Conservation (phyloP, 306 rosid species). For the Oxytropis ochrocephala region DNA sequence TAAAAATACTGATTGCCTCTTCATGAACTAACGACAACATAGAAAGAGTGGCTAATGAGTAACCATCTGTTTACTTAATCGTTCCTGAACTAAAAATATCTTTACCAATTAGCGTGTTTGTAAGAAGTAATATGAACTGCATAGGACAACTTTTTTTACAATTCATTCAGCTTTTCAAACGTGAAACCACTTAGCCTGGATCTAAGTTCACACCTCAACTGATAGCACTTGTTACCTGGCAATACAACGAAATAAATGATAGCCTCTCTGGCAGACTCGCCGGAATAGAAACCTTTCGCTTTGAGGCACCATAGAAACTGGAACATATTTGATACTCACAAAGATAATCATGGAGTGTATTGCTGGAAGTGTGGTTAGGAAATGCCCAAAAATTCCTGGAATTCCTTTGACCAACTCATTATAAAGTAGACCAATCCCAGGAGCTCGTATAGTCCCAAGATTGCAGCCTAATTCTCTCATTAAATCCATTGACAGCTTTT, state of each 20-base stretch:
- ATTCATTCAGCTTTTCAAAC: not conserved
- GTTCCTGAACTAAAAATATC: not conserved
- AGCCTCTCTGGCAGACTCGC: conserved; percentile 79
- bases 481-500: conserved; percentile 78
- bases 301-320: conserved; percentile 92
- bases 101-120: not conserved
- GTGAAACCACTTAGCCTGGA: not conserved
- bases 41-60: not conserved
- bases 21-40: not conserved
- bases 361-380: conserved; percentile 65
- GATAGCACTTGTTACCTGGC: conserved; percentile 56
- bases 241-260: conserved; percentile 91
- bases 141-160: not conserved
- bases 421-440: conserved; percentile 91
- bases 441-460: conserved; percentile 94
- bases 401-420: conserved; percentile 94
- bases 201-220: not conserved
- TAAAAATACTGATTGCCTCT: not conserved
- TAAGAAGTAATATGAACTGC: not conserved
- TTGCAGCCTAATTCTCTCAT: conserved; percentile 83
- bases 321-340: conserved; percentile 87
- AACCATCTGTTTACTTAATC: not conserved
- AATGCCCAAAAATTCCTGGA: conserved; percentile 94
- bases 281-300: conserved; percentile 94
- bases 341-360: conserved; percentile 79